A percentile compares a stretch with the other conserved stretches of the same genome.
phyloP scores from a whole-genome alignment of 257 asterid genomes.

The Salvia miltiorrhiza region DNA sequence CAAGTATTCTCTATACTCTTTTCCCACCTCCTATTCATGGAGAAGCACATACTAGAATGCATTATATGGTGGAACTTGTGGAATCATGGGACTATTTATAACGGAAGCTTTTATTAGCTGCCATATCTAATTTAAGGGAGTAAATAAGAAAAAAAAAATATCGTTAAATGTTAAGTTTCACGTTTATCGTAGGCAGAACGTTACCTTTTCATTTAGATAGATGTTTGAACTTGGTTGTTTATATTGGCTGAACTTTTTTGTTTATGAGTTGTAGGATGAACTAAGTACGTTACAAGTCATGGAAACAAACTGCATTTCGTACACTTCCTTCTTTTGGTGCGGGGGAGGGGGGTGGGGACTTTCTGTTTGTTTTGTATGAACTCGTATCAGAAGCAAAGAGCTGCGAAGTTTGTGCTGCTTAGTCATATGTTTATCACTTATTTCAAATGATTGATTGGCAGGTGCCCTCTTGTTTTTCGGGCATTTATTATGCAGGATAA shows the following conservation, averaged over 20 bases:
- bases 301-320: background rate
- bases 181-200: background rate
- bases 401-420: conserved; percentile 24
- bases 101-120: too few species aligned
- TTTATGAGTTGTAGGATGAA: too few species aligned
- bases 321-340: background rate
- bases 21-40: too few species aligned
- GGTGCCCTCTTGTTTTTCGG: conserved; percentile 89
- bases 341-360: background rate
- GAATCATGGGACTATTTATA: too few species aligned
- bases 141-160: too few species aligned
- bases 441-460: conserved; percentile 81
- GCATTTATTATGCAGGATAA: conserved; percentile 91
- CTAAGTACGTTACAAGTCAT: too few species aligned
- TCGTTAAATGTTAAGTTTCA: too few species aligned
- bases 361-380: background rate
- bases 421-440: conserved; percentile 63
- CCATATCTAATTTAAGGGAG: background rate
- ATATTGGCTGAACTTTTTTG: too few species aligned
- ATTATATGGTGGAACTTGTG: background rate
- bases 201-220: background rate
- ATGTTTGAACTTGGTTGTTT: background rate
- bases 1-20: background rate
- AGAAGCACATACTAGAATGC: background rate
- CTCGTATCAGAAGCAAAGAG: background rate